phyloP scores from a whole-genome alignment of 2,329 filamentous ascomycete species.

The Ophiosphaerella herpotricha region DNA sequence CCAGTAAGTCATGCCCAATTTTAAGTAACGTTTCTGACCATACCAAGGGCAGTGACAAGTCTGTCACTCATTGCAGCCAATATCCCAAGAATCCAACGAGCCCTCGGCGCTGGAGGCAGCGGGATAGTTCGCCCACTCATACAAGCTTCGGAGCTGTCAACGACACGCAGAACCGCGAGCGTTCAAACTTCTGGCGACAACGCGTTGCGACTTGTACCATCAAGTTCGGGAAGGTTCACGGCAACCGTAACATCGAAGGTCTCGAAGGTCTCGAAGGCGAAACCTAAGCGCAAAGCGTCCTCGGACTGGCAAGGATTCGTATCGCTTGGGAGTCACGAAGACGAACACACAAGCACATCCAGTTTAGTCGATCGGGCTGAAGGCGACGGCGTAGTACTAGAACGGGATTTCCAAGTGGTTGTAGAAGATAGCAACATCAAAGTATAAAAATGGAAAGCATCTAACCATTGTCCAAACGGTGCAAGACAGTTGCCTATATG shows the following conservation, averaged over 20 bases:
- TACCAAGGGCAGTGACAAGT: conserved; percentile 15
- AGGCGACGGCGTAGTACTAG: conserved; percentile 20
- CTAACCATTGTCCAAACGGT: too few species aligned
- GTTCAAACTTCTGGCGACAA: conserved; percentile 2
- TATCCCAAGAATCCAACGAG: conserved; percentile 22
- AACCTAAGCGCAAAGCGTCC: conserved; percentile 6
- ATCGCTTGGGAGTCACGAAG: conserved; percentile 13
- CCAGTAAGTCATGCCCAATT: conserved; percentile 12
- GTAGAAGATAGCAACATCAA: conserved; percentile 7
- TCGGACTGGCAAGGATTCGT: conserved; percentile 15
- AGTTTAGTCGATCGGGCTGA: conserved; percentile 18
- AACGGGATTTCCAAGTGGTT: conserved; percentile 20
- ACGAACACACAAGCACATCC: conserved; percentile 27
- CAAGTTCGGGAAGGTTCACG: conserved; percentile 12
- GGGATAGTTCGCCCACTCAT: conserved; percentile 18
- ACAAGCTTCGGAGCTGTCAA: conserved; percentile 17
- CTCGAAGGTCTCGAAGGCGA: conserved; percentile 10
- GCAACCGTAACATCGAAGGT: conserved; percentile 18
- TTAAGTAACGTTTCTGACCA: conserved; percentile 1
- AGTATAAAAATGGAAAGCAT: too few species aligned
- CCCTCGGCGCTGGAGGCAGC: conserved; percentile 17
- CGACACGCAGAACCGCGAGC: conserved; percentile 1
- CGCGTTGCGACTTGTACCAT: conserved; percentile 17
- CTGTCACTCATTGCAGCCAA: conserved; percentile 23
- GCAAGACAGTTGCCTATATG: too few species aligned